Evolutionary conservation across 2,329 filamentous ascomycete genomes (phyloP).

Genomic region (Neofusicoccum cordaticola): DNA sequence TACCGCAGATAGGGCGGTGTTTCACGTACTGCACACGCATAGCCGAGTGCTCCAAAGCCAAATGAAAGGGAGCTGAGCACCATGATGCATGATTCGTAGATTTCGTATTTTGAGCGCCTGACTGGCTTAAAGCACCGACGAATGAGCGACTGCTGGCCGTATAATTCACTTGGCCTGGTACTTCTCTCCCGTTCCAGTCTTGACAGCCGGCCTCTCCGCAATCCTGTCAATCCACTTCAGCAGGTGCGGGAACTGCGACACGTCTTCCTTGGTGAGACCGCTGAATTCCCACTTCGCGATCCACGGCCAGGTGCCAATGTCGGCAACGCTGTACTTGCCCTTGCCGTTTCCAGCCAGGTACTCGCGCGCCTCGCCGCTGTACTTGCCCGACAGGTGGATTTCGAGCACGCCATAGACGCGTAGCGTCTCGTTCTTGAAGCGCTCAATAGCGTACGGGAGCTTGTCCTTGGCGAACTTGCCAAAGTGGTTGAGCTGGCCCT

Average conservation of each 20-base stretch:
- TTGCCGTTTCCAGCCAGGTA: constrained; percentile 54
- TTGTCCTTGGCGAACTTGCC: constrained; percentile 34
- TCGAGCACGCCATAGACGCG: constrained; percentile 57
- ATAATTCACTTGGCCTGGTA: constrained; percentile 11
- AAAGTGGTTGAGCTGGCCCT: constrained; percentile 48
- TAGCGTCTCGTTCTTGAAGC: constrained; percentile 52
- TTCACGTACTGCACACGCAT: not conserved
- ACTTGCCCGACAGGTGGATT: constrained; percentile 53
- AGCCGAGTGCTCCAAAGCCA: too few relatives aligned
- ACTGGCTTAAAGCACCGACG: not conserved
- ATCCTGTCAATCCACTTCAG: constrained; percentile 55
- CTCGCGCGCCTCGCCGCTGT: constrained; percentile 47
- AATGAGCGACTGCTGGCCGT: not conserved
- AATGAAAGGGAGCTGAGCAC: not conserved
- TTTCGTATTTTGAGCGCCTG: not conserved
- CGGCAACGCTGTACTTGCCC: constrained; percentile 55
- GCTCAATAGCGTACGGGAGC: constrained; percentile 25
- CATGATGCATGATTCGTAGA: not conserved
- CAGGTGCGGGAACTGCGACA: constrained; percentile 51
- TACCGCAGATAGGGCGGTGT: not conserved
- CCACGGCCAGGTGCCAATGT: constrained; percentile 55
- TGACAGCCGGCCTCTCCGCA: constrained; percentile 47
- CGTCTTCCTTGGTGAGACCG: constrained; percentile 48
- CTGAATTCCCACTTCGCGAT: constrained; percentile 45
- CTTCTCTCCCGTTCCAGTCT: constrained; percentile 36